Evolutionary conservation across 2,329 filamentous ascomycete genomes (phyloP).

Genomic region (Paramyrothecium roridum): DNA sequence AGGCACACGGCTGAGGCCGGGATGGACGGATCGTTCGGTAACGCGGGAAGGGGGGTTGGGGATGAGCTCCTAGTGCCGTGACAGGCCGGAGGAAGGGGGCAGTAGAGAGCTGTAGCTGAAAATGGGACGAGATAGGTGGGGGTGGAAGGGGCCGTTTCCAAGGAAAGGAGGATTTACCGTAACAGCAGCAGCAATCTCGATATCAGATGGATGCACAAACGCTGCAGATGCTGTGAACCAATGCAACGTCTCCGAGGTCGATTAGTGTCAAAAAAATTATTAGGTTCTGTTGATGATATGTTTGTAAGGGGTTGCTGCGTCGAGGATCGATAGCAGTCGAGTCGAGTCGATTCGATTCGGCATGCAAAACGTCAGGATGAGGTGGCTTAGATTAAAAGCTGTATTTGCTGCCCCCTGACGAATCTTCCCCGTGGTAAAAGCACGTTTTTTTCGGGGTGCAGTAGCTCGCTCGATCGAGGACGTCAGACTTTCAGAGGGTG

Average conservation of each 20-base stretch:
- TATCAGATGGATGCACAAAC: too few species aligned
- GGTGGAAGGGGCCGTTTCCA: background rate
- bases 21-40: background rate
- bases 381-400: background rate
- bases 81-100: background rate
- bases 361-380: too few species aligned
- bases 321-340: too few species aligned
- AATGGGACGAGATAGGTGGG: background rate
- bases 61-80: too few species aligned
- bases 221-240: too few species aligned
- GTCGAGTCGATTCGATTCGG: too few species aligned
- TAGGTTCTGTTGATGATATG: too few species aligned
- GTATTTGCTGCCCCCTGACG: background rate
- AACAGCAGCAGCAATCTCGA: background rate
- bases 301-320: too few species aligned
- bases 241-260: too few species aligned
- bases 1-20: background rate
- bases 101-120: background rate
- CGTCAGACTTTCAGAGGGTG: background rate
- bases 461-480: background rate
- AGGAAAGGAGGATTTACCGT: background rate
- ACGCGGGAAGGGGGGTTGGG: too few species aligned
- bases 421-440: background rate
- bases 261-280: too few species aligned
- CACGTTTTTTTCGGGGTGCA: background rate